A percentile compares a stretch with the other conserved stretches of the same genome.
These are phyloP conservation scores for Quercus engelmannii DNA, from an alignment of 306 rosid species.

Conservation along the genomic window DNA sequence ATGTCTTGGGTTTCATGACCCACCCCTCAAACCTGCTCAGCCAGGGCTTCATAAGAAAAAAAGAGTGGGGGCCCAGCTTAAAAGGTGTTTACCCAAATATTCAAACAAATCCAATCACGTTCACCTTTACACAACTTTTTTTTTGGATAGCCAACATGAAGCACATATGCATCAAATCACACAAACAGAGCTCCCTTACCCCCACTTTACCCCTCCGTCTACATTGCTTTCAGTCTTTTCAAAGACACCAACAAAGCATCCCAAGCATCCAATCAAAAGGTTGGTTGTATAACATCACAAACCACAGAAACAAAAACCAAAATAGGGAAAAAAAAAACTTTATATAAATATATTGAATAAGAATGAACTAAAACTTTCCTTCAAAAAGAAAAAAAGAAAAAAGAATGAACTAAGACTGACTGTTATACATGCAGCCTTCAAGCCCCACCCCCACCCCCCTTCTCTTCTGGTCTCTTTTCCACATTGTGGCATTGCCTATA, in stretches of 20 bases:
- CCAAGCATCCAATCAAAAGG: conserved; percentile 46
- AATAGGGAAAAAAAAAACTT: neutral
- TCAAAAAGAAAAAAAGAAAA: neutral
- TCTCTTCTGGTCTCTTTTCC: conserved; percentile 22
- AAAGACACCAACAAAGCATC: conserved; percentile 46
- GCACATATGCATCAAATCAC: conserved; percentile 57
- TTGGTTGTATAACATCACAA: conserved; percentile 34
- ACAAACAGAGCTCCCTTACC: conserved; percentile 23
- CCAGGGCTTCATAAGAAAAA: conserved; percentile 17
- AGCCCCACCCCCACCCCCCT: conserved; percentile 6
- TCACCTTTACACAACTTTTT: conserved; percentile 34
- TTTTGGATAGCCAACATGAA: conserved; percentile 51
- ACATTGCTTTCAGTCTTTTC: conserved; percentile 41
- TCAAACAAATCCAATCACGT: conserved; percentile 54
- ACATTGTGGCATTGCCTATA: conserved; percentile 20
- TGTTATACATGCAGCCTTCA: conserved; percentile 32
- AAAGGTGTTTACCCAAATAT: conserved; percentile 40
- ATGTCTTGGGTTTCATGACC: conserved; percentile 25
- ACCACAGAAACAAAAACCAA: conserved; percentile 19
- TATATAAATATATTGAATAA: neutral
- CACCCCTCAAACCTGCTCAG: conserved; percentile 29
- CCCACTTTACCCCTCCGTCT: conserved; percentile 20
- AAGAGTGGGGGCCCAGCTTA: conserved; percentile 40
- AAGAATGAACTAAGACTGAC: conserved; percentile 25
- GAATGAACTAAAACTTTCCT: conserved; percentile 18